phyloP scores from a whole-genome alignment of 2,329 filamentous ascomycete genomes.

The Thelonectria discophora region DNA sequence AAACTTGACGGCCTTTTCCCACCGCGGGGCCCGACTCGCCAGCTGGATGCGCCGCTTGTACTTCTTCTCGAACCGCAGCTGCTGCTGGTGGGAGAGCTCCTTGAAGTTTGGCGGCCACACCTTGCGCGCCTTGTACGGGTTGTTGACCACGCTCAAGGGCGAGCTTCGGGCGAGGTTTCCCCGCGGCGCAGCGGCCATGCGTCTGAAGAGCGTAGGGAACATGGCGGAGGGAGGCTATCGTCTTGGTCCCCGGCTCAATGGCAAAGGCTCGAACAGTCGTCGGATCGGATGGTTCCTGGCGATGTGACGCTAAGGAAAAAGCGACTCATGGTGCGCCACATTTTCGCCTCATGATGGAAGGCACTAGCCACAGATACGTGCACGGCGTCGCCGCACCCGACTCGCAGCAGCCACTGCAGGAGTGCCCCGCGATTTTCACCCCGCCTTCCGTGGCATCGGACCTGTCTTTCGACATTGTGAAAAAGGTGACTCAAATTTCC shows the following conservation, averaged over 20 bases:
- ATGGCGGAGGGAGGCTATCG: constrained; percentile 35
- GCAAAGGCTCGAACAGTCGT: background rate
- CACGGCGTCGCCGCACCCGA: constrained; percentile 12
- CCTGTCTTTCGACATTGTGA: constrained; percentile 26
- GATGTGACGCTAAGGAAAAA: constrained; percentile 21
- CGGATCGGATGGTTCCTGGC: constrained; percentile 18
- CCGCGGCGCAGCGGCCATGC: constrained; percentile 46
- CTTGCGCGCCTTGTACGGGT: constrained; percentile 73
- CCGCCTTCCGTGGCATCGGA: constrained; percentile 39
- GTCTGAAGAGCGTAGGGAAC: constrained; percentile 48
- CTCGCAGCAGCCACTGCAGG: too few relatives aligned
- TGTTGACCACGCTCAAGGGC: constrained; percentile 55
- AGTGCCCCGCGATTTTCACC: constrained; percentile 51
- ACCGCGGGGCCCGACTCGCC: constrained; percentile 68
- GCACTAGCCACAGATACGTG: constrained; percentile 33
- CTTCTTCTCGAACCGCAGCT: constrained; percentile 81
- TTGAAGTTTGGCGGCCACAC: constrained; percentile 82
- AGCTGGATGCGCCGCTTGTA: constrained; percentile 75
- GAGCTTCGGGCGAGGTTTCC: constrained; percentile 39
- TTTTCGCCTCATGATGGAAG: constrained; percentile 34
- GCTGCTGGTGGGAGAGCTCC: constrained; percentile 73
- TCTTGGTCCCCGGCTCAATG: constrained; percentile 23
- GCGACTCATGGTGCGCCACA: constrained; percentile 35
- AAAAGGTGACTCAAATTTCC: constrained; percentile 47
- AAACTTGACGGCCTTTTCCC: constrained; percentile 72